phyloP scores from a whole-genome alignment of 345 rosid species.

The Eucalyptus regnans region DNA sequence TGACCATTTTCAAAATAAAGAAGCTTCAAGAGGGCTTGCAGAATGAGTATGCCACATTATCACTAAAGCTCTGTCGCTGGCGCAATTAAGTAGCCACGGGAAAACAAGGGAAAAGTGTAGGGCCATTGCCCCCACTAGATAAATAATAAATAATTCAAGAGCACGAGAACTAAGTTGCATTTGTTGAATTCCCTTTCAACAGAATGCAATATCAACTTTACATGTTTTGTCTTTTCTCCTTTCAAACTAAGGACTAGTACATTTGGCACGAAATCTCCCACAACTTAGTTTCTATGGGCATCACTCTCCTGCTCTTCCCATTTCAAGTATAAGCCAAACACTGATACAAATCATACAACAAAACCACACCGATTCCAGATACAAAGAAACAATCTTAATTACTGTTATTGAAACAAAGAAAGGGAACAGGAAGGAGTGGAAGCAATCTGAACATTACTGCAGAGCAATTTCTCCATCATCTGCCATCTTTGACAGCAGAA shows the following conservation, averaged over 20 bases:
- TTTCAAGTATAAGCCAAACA: neutral
- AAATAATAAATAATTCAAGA: neutral
- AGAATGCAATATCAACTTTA: neutral
- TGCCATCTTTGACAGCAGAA: neutral
- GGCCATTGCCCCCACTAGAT: neutral
- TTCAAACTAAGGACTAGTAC: neutral
- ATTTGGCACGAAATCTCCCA: neutral
- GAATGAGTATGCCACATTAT: neutral
- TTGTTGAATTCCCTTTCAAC: neutral
- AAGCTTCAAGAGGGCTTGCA: neutral
- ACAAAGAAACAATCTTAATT: neutral
- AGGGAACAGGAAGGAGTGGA: neutral
- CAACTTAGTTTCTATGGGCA: neutral
- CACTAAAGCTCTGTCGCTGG: neutral
- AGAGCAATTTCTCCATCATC: neutral
- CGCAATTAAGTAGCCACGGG: neutral
- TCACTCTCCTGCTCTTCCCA: neutral
- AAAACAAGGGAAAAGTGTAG: neutral
- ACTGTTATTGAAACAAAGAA: neutral
- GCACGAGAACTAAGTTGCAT: neutral
- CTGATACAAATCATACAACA: neutral
- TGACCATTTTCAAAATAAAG: neutral
- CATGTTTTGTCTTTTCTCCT: neutral
- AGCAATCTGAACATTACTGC: neutral
- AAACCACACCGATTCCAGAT: neutral